phyloP scores from a whole-genome alignment of 352 stramenopile genomes.

The Pythium aquatile region DNA sequence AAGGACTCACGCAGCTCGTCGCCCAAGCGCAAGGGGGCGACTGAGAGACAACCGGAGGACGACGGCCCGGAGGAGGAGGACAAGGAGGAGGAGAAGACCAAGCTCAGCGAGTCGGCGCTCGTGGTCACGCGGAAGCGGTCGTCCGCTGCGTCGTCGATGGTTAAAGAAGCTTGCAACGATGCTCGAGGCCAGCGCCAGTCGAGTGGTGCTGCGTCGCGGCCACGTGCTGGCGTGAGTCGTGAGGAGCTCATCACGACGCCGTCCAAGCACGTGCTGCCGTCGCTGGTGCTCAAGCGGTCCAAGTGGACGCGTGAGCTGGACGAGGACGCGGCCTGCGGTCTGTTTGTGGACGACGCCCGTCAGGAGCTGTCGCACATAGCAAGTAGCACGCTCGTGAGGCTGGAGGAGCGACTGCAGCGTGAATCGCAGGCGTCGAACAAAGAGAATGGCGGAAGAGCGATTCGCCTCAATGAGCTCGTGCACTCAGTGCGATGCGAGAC shows the following conservation, averaged over 20 bases:
- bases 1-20: constrained; percentile 20
- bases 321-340: constrained; percentile 41
- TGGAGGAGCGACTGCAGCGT: constrained; percentile 49
- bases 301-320: constrained; percentile 42
- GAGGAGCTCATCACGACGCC: constrained; percentile 18
- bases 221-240: neutral
- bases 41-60: constrained; percentile 7
- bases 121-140: constrained; percentile 23
- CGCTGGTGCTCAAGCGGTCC: constrained; percentile 20
- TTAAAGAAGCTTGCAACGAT: neutral
- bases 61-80: constrained; percentile 6
- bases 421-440: constrained; percentile 19
- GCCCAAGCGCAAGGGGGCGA: neutral
- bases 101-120: constrained; percentile 19
- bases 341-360: constrained; percentile 45
- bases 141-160: constrained; percentile 11
- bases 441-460: neutral
- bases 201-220: neutral
- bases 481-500: neutral
- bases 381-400: constrained; percentile 46
- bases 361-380: constrained; percentile 37
- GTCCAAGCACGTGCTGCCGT: constrained; percentile 23
- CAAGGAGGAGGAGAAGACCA: neutral
- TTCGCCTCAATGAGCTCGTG: constrained; percentile 23
- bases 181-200: neutral